Percentiles rank a stretch among this genome's conserved stretches.
phyloP scores from a whole-genome alignment of 2,329 filamentous ascomycete species.

The Thelonectria olida region DNA sequence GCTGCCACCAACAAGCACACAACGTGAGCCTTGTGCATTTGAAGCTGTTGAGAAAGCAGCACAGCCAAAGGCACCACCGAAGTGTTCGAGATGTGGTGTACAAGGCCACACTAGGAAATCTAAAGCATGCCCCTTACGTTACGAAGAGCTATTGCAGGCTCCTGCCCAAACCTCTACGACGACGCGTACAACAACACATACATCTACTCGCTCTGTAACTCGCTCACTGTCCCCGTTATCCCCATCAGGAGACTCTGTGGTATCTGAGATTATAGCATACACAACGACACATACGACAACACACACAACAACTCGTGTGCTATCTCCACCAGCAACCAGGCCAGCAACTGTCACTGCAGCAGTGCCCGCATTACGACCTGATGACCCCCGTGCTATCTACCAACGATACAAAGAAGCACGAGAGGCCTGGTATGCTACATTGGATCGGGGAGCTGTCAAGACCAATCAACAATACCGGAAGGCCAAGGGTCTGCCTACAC shows the following conservation, averaged over 20 bases:
- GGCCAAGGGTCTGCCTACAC: not conserved
- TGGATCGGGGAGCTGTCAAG: not conserved
- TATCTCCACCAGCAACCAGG: not conserved
- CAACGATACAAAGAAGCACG: constrained; percentile 7
- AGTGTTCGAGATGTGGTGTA: too few relatives aligned
- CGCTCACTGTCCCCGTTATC: constrained; percentile 1
- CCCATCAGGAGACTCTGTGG: not conserved
- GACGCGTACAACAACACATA: not conserved
- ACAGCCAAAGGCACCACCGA: too few relatives aligned
- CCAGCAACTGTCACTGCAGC: not conserved
- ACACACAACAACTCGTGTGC: not conserved
- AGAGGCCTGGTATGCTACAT: constrained; percentile 6
- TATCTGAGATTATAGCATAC: not conserved
- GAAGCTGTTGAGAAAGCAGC: too few relatives aligned
- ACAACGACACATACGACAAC: constrained; percentile 4
- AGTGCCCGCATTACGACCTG: not conserved
- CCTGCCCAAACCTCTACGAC: not conserved
- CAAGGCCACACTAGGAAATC: constrained; percentile 2
- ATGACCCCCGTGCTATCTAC: constrained; percentile 14
- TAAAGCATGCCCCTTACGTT: constrained; percentile 20
- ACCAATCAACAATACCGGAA: constrained; percentile 8
- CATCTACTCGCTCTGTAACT: not conserved
- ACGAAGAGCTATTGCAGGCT: constrained; percentile 7
- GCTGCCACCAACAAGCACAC: constrained; percentile 8
- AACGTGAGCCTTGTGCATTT: not conserved